These are phyloP conservation scores for Juncus effusus DNA, from an alignment of 176 grass and related monocot species.

Conservation along the genomic window DNA sequence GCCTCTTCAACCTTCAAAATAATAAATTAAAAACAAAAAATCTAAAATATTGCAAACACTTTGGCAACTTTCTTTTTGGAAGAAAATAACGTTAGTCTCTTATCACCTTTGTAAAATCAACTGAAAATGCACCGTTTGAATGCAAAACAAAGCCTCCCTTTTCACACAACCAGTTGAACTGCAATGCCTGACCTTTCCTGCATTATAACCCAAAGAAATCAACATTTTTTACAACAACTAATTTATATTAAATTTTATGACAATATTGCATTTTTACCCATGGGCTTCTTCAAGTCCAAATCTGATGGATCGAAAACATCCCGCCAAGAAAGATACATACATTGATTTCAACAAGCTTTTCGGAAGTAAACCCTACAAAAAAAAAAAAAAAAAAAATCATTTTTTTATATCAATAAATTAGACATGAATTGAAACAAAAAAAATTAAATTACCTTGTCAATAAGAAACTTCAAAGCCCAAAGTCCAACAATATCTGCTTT, in stretches of 20 bases:
- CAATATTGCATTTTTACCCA: constrained; percentile 51
- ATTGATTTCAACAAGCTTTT: constrained; percentile 80
- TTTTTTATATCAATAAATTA: constrained; percentile 3
- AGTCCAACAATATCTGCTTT: constrained; percentile 99
- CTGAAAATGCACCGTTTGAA: constrained; percentile 70
- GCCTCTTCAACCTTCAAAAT: constrained; percentile 67
- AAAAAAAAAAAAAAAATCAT: constrained; percentile 13
- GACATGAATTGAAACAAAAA: not conserved
- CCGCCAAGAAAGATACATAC: constrained; percentile 92
- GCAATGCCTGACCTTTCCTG: constrained; percentile 87
- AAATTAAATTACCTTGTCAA: constrained; percentile 59
- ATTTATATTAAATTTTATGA: constrained; percentile 11
- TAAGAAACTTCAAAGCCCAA: constrained; percentile 92
- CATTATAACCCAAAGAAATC: constrained; percentile 18
- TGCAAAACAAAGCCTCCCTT: constrained; percentile 82
- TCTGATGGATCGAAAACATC: constrained; percentile 83
- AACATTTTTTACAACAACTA: not conserved
- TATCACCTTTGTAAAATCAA: constrained; percentile 80
- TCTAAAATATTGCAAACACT: not conserved
- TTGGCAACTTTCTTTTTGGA: not conserved
- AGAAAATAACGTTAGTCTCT: constrained; percentile 2
- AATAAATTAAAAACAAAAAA: constrained; percentile 7
- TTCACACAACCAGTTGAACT: constrained; percentile 95
- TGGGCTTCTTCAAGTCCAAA: constrained; percentile 95
- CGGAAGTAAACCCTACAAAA: constrained; percentile 65